Percentiles rank a stretch among this genome's conserved stretches.
Conservation (phyloP, 106 monocot genomes). For the Dendrobium chrysotoxum region DNA sequence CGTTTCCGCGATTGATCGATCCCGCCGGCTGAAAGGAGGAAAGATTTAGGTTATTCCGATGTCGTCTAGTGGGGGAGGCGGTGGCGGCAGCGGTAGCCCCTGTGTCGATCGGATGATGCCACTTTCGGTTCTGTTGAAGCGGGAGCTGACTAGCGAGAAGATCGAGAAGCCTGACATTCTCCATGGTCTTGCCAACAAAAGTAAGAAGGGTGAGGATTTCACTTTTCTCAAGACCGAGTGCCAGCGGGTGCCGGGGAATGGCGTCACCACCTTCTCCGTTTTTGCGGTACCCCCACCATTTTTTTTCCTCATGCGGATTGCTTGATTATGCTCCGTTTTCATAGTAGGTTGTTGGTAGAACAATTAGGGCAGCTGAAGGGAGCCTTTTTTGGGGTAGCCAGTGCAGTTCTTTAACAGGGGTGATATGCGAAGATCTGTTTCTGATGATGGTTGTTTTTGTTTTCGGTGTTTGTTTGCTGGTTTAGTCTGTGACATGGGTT, state of each 20-base stretch:
- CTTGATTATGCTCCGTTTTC: not conserved
- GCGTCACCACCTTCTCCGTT: constrained; percentile 55
- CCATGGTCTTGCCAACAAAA: constrained; percentile 61
- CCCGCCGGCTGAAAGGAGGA: not conserved
- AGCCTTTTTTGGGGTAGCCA: not conserved
- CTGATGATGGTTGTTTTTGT: not conserved
- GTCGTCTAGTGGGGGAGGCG: constrained; percentile 7
- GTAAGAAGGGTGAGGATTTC: constrained; percentile 88
- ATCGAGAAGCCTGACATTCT: constrained; percentile 58
- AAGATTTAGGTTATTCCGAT: not conserved
- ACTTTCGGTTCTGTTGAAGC: constrained; percentile 66
- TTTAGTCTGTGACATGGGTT: not conserved
- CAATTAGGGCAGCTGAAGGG: not conserved
- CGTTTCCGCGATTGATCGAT: constrained; percentile 4
- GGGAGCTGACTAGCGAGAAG: constrained; percentile 61
- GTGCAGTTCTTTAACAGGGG: not conserved
- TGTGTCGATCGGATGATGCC: constrained; percentile 43
- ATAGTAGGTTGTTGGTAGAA: not conserved
- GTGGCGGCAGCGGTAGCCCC: constrained; percentile 6
- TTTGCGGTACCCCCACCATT: constrained; percentile 49
- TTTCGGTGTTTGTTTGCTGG: not conserved
- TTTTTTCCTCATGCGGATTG: not conserved
- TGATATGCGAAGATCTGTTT: not conserved
- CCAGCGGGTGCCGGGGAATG: constrained; percentile 43
- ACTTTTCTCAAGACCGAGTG: constrained; percentile 70